Evolutionary conservation across 148 eudicot genomes (phyloP).

Genomic region (Camellia granthamiana): DNA sequence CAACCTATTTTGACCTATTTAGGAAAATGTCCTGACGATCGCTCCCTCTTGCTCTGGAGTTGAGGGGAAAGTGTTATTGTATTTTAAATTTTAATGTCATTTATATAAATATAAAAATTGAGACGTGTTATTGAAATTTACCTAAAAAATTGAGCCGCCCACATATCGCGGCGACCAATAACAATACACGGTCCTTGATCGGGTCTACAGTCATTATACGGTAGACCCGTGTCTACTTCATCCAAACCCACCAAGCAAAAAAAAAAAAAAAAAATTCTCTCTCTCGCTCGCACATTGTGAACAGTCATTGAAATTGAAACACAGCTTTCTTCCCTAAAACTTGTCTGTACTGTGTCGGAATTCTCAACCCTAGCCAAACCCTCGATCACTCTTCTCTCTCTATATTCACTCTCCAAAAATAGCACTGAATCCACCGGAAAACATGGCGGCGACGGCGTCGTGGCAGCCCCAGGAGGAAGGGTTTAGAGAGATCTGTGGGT

Average conservation of each 20-base stretch:
- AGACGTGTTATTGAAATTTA: too few relatives aligned
- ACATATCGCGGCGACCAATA: neutral
- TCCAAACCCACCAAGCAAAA: neutral
- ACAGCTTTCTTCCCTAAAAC: neutral
- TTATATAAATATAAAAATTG: too few relatives aligned
- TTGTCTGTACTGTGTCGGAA: constrained; percentile 1
- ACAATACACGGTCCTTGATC: neutral
- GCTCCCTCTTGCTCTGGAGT: too few relatives aligned
- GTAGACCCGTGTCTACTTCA: neutral
- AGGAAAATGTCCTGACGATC: too few relatives aligned
- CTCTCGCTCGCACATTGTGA: too few relatives aligned
- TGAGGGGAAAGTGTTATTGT: too few relatives aligned
- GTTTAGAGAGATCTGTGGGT: constrained; percentile 71
- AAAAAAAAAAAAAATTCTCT: too few relatives aligned
- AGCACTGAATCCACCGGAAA: neutral
- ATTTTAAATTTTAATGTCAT: too few relatives aligned
- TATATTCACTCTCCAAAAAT: neutral
- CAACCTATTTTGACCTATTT: too few relatives aligned
- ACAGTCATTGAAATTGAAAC: neutral
- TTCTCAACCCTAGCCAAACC: neutral
- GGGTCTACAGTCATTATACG: neutral
- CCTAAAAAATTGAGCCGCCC: too few relatives aligned
- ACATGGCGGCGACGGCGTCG: constrained; percentile 33
- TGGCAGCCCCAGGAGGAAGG: constrained; percentile 98
- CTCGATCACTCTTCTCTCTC: constrained; percentile 9